Evolutionary conservation across 176 grass and related monocot species (phyloP).

Genomic region (Phragmites australis): DNA sequence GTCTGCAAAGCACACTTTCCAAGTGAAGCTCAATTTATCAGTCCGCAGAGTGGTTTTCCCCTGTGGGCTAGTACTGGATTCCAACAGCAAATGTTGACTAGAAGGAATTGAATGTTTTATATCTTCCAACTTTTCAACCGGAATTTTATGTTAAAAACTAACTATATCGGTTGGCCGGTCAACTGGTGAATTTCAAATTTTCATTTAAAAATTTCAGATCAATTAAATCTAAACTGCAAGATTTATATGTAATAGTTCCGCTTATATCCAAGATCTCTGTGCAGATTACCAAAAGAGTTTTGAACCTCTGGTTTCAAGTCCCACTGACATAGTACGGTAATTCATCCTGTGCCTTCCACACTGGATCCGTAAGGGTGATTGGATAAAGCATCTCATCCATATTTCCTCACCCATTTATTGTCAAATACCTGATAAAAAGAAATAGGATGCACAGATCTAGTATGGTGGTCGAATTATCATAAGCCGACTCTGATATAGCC

Average conservation of each 20-base stretch:
- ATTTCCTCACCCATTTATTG: neutral
- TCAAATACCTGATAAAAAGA: neutral
- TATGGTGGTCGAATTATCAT: neutral
- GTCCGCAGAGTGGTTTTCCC: neutral
- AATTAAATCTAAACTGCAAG: too few species aligned
- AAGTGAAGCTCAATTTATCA: neutral
- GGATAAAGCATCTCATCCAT: neutral
- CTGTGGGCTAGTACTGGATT: too few species aligned
- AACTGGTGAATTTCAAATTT: too few species aligned
- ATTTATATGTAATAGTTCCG: too few species aligned
- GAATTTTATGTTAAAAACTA: too few species aligned
- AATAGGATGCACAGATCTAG: neutral
- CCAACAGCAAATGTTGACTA: too few species aligned
- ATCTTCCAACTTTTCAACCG: too few species aligned
- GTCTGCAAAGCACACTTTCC: neutral
- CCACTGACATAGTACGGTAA: neutral
- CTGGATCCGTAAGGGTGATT: neutral
- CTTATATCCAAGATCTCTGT: neutral
- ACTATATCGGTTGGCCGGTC: too few species aligned
- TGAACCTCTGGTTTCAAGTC: neutral
- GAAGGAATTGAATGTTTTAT: too few species aligned
- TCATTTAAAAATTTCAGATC: too few species aligned
- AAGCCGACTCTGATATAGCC: neutral
- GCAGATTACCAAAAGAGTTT: neutral
- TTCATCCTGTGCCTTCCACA: neutral